Conservation (phyloP, 2,329 filamentous ascomycete species). For the Ceratocystis smalleyi region DNA sequence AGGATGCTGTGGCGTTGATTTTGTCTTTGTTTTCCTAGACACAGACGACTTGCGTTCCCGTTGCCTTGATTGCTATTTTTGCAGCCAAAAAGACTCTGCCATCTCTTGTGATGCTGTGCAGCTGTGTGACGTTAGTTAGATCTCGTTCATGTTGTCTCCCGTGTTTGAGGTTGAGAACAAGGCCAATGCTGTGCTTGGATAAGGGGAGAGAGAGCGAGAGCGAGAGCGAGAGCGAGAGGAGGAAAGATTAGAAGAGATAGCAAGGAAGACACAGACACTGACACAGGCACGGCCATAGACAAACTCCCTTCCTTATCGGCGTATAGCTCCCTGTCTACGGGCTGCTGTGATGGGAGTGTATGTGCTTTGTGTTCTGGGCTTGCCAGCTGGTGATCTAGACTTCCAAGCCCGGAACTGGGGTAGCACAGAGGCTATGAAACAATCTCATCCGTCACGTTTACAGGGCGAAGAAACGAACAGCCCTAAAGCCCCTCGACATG, state of each 20-base stretch:
- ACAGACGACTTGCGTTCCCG: background rate
- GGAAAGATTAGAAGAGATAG: background rate
- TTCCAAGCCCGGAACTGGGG: background rate
- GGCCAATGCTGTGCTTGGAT: background rate
- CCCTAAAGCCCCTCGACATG: background rate
- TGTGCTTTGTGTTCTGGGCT: background rate
- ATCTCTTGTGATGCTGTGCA: slow-evolving; percentile 1
- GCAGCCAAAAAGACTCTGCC: background rate
- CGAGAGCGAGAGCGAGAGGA: background rate
- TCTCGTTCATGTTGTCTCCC: slow-evolving; percentile 16
- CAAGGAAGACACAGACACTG: background rate
- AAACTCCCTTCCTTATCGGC: too few relatives aligned
- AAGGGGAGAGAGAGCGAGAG: background rate
- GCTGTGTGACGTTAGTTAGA: slow-evolving; percentile 11
- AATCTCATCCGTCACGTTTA: background rate
- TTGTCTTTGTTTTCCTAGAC: background rate
- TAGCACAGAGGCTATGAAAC: background rate
- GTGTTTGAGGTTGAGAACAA: slow-evolving; percentile 15
- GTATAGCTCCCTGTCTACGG: too few relatives aligned
- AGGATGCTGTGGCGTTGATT: slow-evolving; percentile 4
- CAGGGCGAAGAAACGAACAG: background rate
- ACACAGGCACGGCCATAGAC: too few relatives aligned
- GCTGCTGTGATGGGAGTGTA: background rate
- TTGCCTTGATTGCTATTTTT: slow-evolving; percentile 1
- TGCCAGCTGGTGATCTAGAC: background rate